Evolutionary conservation across 352 stramenopile genomes (phyloP), one percentile per base, ranked within the genome.

Genomic region (Peronospora belbahrii): DNA sequence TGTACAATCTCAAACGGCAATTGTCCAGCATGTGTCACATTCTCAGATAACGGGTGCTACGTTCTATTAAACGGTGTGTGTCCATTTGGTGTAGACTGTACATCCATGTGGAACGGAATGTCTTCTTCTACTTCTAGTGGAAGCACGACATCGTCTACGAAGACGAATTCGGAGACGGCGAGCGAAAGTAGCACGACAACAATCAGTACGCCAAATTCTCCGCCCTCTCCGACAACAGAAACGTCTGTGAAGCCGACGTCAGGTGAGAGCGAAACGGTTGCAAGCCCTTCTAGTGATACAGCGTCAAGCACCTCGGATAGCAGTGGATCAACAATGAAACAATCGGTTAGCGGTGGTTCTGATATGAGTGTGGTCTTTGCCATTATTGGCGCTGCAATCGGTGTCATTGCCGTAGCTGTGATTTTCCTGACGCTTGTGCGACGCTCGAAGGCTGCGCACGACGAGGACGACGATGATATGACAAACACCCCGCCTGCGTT

Each of bases 351-450:
- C 24, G 30, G 46, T 22, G 62, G 70, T 9, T 79, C 59, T 0
- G 72, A 85, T 52, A 80, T 85, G 73, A 85, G 66, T 32, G 69
- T 85, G 42, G 68, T 88, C 25, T 88, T 88, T 24, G 76, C 66
- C 9, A 88, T 88, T 41, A 82, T 88, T 28, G 76, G 76, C 9
- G 76, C 73, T 10, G 74, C 76, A 1, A 88, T 88, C 28, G 76
- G 76, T 35, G 73, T 88, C n/a, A 85, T 88, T 51, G 76, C 76
- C 8, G 76, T 88, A 7, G 76, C 68, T 13, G 65, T 88, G 2
- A 88, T 88, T 33, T 88, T 88, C 56, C 57, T 88, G 32, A 82
- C 72, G 30, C 70, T 88, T 15, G 76, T 88, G 48, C 76, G 76
- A 35, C 76, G 76, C 33, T 88, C 76, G 25, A 75, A 72, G n/a